phyloP scores from a whole-genome alignment of 225 moss, liverwort and hornwort genomes.

The Pleurozium schreberi region DNA sequence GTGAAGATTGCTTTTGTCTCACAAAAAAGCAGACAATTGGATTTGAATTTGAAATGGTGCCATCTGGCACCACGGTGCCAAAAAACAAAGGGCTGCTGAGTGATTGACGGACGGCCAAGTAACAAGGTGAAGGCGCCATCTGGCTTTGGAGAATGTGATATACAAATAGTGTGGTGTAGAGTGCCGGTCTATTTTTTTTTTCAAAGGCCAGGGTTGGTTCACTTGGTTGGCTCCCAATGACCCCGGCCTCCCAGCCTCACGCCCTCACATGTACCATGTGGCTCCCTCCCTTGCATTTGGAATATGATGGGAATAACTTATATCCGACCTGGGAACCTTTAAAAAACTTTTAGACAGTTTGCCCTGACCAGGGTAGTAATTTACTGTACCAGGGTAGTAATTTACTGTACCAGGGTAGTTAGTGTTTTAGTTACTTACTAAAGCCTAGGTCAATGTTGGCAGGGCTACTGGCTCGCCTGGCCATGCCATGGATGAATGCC shows the following conservation, averaged over 20 bases:
- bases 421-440: neutral
- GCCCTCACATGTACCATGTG: slow-evolving; percentile 11
- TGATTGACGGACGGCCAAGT: no score
- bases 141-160: neutral
- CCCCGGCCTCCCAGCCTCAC: neutral
- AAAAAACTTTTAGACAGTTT: neutral
- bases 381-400: no score
- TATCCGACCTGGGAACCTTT: neutral
- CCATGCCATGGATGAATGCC: no score
- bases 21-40: no score
- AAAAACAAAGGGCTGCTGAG: no score
- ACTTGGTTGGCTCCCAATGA: neutral
- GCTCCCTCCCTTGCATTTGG: neutral
- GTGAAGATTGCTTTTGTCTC: no score
- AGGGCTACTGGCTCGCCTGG: neutral
- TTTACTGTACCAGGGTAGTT: no score
- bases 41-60: no score
- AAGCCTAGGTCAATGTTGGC: neutral
- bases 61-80: no score
- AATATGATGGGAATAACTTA: neutral
- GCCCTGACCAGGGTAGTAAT: neutral
- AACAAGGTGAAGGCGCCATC: neutral
- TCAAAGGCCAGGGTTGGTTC: neutral
- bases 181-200: neutral
- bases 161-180: neutral